Conservation (phyloP, 352 stramenopile genomes). For the Phytophthora pistaciae region DNA sequence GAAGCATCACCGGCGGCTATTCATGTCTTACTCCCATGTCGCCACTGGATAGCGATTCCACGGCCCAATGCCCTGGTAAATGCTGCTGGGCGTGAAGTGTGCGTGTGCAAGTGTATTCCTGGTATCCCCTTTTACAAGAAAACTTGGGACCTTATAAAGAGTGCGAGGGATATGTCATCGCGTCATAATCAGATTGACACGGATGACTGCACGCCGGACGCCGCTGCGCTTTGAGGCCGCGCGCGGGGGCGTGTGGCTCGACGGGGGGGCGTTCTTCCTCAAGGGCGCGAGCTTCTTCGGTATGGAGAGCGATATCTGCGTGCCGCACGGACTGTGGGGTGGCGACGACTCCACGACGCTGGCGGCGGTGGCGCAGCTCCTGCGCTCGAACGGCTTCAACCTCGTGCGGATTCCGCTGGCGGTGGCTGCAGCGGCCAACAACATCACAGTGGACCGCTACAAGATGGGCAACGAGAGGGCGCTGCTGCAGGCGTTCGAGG, state of each 20-base stretch:
- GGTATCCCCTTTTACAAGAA: too few relatives aligned
- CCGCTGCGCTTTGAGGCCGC: conserved; percentile 42
- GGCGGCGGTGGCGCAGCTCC: conserved; percentile 38
- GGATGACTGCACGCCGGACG: neutral
- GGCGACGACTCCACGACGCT: conserved; percentile 61
- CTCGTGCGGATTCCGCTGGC: conserved; percentile 60
- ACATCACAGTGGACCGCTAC: conserved; percentile 42
- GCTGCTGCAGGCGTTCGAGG: conserved; percentile 39
- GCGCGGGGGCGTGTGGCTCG: conserved; percentile 45
- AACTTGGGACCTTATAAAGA: too few relatives aligned
- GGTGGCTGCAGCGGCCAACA: conserved; percentile 50
- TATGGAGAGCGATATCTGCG: conserved; percentile 69
- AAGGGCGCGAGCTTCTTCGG: conserved; percentile 75
- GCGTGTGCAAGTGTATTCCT: too few relatives aligned
- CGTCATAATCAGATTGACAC: neutral
- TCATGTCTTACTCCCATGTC: too few relatives aligned
- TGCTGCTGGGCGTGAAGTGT: too few relatives aligned
- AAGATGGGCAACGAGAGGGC: conserved; percentile 56
- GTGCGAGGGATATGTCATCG: too few relatives aligned
- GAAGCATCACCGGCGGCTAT: too few relatives aligned
- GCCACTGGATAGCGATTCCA: too few relatives aligned
- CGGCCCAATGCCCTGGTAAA: too few relatives aligned
- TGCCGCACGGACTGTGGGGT: conserved; percentile 70
- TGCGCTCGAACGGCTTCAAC: conserved; percentile 59
- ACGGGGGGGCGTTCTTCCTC: conserved; percentile 46